phyloP scores from a whole-genome alignment of 345 rosid species.

The Eutrema heterophyllum region DNA sequence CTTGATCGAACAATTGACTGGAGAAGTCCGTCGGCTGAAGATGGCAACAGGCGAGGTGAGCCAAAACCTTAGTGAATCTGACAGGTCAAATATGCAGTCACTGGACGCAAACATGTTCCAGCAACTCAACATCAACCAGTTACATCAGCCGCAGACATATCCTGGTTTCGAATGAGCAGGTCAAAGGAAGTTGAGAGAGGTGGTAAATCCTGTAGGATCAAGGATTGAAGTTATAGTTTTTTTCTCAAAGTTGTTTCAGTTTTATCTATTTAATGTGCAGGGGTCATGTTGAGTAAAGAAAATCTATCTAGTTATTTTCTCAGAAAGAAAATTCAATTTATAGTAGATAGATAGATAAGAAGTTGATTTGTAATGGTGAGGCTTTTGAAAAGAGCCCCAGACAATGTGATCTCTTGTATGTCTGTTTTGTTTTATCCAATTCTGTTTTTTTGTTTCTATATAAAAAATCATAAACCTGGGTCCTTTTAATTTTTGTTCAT shows the following conservation, averaged over 20 bases:
- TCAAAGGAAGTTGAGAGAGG: not conserved
- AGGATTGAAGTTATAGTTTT: not conserved
- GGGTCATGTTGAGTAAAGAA: not conserved
- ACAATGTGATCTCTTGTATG: slow-evolving; percentile 1
- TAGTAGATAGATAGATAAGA: not conserved
- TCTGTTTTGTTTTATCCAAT: not conserved
- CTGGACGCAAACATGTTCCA: not conserved
- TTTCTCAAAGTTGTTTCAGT: not conserved
- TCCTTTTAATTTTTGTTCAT: not conserved
- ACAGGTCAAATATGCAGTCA: not conserved
- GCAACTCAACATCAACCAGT: not conserved
- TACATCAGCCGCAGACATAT: not conserved
- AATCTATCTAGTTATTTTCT: not conserved
- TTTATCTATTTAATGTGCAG: not conserved
- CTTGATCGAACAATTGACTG: slow-evolving; percentile 54
- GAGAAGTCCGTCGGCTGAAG: slow-evolving; percentile 61
- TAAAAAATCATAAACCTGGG: not conserved
- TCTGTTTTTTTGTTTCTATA: not conserved
- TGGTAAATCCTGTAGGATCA: not conserved
- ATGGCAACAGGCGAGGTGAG: slow-evolving; percentile 37
- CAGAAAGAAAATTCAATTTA: not conserved
- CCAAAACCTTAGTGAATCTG: not conserved
- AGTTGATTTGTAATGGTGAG: not conserved
- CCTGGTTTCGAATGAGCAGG: not conserved
- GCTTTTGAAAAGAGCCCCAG: not conserved